Evolutionary conservation across 306 rosid genomes (phyloP).

Genomic region (Gynostemma pentaphyllum): DNA sequence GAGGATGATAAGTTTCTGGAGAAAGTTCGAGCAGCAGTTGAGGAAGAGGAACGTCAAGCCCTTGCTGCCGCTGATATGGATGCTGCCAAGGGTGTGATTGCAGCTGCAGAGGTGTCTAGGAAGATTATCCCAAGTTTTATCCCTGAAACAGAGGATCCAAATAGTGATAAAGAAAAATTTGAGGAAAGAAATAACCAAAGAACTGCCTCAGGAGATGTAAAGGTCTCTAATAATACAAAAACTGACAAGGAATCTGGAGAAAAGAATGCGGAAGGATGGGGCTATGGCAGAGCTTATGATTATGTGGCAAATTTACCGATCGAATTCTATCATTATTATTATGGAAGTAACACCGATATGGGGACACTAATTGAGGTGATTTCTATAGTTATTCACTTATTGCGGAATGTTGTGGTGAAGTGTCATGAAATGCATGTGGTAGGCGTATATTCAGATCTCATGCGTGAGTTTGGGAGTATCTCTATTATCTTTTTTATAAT

Average conservation of each 20-base stretch:
- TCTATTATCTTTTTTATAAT: neutral
- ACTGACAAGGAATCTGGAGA: conserved; percentile 33
- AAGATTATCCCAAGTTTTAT: conserved; percentile 32
- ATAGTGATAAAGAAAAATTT: conserved; percentile 15
- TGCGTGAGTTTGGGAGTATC: neutral
- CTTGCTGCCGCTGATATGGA: conserved; percentile 72
- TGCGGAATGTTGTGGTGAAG: neutral
- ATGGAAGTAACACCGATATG: conserved; percentile 77
- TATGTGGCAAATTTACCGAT: conserved; percentile 60
- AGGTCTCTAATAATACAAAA: conserved; percentile 16
- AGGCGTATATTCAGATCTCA: neutral
- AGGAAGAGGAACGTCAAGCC: conserved; percentile 92
- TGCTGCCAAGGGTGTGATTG: conserved; percentile 81
- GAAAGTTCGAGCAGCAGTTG: conserved; percentile 71
- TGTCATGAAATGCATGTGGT: neutral
- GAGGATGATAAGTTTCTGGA: conserved; percentile 84
- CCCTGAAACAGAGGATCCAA: conserved; percentile 22
- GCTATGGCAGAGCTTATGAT: conserved; percentile 38
- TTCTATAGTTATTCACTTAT: neutral
- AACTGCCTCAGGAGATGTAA: conserved; percentile 19
- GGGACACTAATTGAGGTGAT: conserved; percentile 86
- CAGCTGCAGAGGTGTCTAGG: conserved; percentile 69
- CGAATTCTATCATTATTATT: conserved; percentile 91
- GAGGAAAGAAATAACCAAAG: conserved; percentile 24
- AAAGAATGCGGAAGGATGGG: conserved; percentile 32